Percentiles rank a stretch among this genome's conserved stretches.
phyloP scores from a whole-genome alignment of 306 rosid species.

The Malus sieversii region DNA sequence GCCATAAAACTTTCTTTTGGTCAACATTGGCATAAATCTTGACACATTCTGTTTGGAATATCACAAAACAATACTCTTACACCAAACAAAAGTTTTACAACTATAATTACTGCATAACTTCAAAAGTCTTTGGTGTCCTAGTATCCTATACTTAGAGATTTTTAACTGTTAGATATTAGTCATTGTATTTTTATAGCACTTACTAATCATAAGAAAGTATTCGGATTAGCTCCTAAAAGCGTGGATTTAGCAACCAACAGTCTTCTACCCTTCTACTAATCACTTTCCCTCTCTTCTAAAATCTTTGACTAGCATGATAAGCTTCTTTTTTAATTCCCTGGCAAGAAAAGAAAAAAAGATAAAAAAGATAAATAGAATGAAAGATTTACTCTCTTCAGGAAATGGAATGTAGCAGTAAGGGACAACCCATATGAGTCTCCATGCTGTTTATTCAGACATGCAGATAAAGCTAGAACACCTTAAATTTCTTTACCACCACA shows the following conservation, averaged over 20 bases:
- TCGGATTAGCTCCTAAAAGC: not conserved
- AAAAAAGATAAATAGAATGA: not conserved
- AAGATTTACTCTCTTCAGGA: not conserved
- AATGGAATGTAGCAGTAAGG: not conserved
- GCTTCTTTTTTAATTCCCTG: not conserved
- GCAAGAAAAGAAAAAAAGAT: not conserved
- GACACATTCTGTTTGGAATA: not conserved
- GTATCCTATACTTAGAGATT: too few relatives aligned
- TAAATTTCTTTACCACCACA: conserved; percentile 25
- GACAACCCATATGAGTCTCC: conserved; percentile 57
- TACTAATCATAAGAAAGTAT: not conserved
- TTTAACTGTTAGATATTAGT: not conserved
- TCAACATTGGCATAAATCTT: not conserved
- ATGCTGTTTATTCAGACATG: conserved; percentile 25
- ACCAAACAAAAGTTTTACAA: not conserved
- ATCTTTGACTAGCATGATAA: not conserved
- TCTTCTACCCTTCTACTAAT: not conserved
- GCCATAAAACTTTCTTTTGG: not conserved
- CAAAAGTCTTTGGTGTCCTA: too few relatives aligned
- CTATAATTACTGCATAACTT: not conserved
- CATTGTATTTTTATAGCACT: not conserved
- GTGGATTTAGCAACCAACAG: not conserved
- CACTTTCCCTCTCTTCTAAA: not conserved
- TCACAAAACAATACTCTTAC: not conserved
- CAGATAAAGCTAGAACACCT: conserved; percentile 10